These are phyloP conservation scores for Pseudozyma sp. DNA, from an alignment of 1,284 basidiomycete genomes.

Conservation along the genomic window DNA sequence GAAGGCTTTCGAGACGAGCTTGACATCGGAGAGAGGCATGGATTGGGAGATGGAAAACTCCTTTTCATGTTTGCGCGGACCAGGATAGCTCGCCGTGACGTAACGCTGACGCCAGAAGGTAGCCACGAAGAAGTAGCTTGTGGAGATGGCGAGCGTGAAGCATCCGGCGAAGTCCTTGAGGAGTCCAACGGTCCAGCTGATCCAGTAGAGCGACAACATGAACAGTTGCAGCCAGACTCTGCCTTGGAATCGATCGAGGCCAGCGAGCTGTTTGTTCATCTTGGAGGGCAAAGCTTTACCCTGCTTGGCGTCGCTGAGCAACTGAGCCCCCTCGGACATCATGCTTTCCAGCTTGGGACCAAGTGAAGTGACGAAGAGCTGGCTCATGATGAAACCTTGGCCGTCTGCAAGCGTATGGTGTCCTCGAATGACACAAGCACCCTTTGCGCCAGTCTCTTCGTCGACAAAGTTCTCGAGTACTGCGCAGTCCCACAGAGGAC, in stretches of 20 bases:
- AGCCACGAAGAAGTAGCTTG: slow-evolving; percentile 44
- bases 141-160: slow-evolving; percentile 41
- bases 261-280: slow-evolving; percentile 59
- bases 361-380: slow-evolving; percentile 60
- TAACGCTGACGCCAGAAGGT: slow-evolving; percentile 60
- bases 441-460: slow-evolving; percentile 37
- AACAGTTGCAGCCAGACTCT: slow-evolving; percentile 45
- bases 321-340: slow-evolving; percentile 52
- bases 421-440: slow-evolving; percentile 60
- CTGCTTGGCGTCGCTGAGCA: slow-evolving; percentile 51
- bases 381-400: slow-evolving; percentile 65
- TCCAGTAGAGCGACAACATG: slow-evolving; percentile 61
- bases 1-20: slow-evolving; percentile 64
- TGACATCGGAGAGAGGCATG: slow-evolving; percentile 59
- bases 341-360: slow-evolving; percentile 61
- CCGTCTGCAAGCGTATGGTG: slow-evolving; percentile 66
- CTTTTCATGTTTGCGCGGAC: slow-evolving; percentile 49
- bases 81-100: slow-evolving; percentile 48
- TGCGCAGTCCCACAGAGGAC: slow-evolving; percentile 59
- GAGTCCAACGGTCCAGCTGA: slow-evolving; percentile 23
- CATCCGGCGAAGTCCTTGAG: slow-evolving; percentile 44
- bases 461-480: slow-evolving; percentile 60
- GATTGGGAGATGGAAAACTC: slow-evolving; percentile 47
- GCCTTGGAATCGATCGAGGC: slow-evolving; percentile 54
- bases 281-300: slow-evolving; percentile 59